These are phyloP conservation scores for Vigna angularis DNA, from an alignment of 306 rosid species.

Conservation along the genomic window DNA sequence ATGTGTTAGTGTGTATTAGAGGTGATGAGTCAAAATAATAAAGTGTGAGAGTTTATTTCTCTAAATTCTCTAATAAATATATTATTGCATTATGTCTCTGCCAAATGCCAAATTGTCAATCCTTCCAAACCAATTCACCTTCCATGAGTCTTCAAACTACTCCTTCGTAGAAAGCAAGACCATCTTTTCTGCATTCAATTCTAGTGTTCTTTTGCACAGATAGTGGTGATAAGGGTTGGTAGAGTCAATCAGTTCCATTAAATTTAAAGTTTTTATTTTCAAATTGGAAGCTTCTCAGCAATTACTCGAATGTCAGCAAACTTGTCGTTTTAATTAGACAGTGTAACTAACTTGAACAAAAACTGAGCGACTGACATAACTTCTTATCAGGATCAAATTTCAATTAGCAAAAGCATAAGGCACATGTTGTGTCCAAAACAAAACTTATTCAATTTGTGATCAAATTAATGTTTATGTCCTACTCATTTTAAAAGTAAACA, in stretches of 20 bases:
- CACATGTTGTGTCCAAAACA: background rate
- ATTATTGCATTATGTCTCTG: background rate
- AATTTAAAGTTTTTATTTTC: background rate
- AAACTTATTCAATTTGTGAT: background rate
- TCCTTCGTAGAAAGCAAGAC: background rate
- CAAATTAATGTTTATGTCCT: background rate
- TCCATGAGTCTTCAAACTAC: constrained; percentile 2
- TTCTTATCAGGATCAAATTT: background rate
- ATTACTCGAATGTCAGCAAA: background rate
- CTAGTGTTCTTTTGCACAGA: background rate
- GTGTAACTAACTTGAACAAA: background rate
- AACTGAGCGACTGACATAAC: background rate
- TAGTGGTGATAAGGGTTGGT: background rate
- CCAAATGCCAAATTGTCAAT: constrained; percentile 11
- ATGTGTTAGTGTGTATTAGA: too few relatives aligned
- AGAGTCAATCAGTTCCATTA: background rate
- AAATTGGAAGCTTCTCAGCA: background rate
- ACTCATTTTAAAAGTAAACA: background rate
- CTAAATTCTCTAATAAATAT: too few relatives aligned
- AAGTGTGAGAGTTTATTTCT: too few relatives aligned
- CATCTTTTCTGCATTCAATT: background rate
- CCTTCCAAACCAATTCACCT: background rate
- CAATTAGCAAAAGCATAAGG: background rate
- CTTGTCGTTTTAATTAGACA: background rate
- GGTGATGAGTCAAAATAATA: too few relatives aligned